These are phyloP conservation scores for Crotalaria pallida DNA, from an alignment of 306 rosid species.

Conservation along the genomic window DNA sequence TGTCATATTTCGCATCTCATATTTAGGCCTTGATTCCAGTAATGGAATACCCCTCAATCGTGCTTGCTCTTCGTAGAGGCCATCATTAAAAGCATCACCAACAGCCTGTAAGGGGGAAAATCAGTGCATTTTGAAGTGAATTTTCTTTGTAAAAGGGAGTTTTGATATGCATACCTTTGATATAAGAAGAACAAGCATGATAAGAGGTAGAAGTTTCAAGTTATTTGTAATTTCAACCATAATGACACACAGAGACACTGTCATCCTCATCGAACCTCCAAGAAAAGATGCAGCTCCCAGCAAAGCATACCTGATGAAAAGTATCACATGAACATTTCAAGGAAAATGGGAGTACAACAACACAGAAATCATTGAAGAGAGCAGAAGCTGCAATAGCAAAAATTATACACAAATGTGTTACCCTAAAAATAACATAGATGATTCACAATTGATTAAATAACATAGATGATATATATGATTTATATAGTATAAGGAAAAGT, in stretches of 20 bases:
- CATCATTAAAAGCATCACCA: slow-evolving; percentile 70
- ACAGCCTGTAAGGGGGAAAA: slow-evolving; percentile 62
- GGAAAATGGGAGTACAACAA: slow-evolving; percentile 8
- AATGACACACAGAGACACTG: slow-evolving; percentile 90
- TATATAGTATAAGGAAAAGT: not conserved
- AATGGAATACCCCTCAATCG: slow-evolving; percentile 80
- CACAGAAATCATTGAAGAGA: not conserved
- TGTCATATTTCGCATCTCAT: slow-evolving; percentile 89
- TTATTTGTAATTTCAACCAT: slow-evolving; percentile 98
- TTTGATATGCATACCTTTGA: slow-evolving; percentile 61
- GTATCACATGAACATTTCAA: slow-evolving; percentile 21
- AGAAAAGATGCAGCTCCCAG: slow-evolving; percentile 99
- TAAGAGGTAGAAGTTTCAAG: slow-evolving; percentile 76
- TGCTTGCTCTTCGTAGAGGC: slow-evolving; percentile 88
- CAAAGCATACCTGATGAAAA: slow-evolving; percentile 82
- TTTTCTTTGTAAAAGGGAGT: slow-evolving; percentile 8
- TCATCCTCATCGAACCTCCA: slow-evolving; percentile 98
- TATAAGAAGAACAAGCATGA: slow-evolving; percentile 97
- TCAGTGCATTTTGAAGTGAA: slow-evolving; percentile 8
- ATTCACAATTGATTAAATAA: slow-evolving; percentile 12
- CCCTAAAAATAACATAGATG: not conserved
- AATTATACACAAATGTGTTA: not conserved
- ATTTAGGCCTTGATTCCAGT: slow-evolving; percentile 90
- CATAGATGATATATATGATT: not conserved
- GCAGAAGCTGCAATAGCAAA: not conserved